These are phyloP conservation scores for Coprinellus micaceus DNA, from an alignment of 768 basidiomycete genomes.

Conservation along the genomic window DNA sequence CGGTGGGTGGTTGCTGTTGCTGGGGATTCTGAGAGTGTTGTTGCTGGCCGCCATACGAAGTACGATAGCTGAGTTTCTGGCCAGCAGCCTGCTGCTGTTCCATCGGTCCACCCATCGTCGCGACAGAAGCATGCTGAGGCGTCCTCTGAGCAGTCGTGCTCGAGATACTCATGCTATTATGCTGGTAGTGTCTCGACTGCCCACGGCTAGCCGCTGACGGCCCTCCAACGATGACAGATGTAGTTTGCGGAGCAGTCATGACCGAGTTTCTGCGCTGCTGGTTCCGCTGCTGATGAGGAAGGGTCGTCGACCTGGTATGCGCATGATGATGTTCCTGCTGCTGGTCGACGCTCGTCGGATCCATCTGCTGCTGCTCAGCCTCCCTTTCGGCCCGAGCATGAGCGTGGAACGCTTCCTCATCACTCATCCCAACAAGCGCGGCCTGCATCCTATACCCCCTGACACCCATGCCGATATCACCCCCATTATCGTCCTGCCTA, in stretches of 20 bases:
- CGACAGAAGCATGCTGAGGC: slow-evolving; percentile 29
- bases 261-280: slow-evolving; percentile 7
- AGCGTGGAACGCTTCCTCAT: slow-evolving; percentile 37
- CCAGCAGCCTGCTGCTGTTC: slow-evolving; percentile 21
- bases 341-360: slow-evolving; percentile 1
- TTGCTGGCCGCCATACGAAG: background rate
- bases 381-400: slow-evolving; percentile 6
- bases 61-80: background rate
- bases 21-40: no score
- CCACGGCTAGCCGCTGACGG: slow-evolving; percentile 15
- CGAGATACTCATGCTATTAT: slow-evolving; percentile 46
- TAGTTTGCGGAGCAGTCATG: background rate
- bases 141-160: slow-evolving; percentile 27
- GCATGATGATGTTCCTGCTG: slow-evolving; percentile 10
- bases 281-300: slow-evolving; percentile 12
- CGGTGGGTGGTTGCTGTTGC: background rate
- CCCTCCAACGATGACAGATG: slow-evolving; percentile 8
- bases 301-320: slow-evolving; percentile 7
- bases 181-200: slow-evolving; percentile 40
- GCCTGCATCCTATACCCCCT: slow-evolving; percentile 5
- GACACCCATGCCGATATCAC: slow-evolving; percentile 16
- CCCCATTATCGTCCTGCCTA: slow-evolving; percentile 2
- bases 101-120: slow-evolving; percentile 19
- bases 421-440: slow-evolving; percentile 18
- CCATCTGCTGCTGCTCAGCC: slow-evolving; percentile 5